Conservation (phyloP, 75 land plant species). For the Pseudotsuga menziesii region DNA sequence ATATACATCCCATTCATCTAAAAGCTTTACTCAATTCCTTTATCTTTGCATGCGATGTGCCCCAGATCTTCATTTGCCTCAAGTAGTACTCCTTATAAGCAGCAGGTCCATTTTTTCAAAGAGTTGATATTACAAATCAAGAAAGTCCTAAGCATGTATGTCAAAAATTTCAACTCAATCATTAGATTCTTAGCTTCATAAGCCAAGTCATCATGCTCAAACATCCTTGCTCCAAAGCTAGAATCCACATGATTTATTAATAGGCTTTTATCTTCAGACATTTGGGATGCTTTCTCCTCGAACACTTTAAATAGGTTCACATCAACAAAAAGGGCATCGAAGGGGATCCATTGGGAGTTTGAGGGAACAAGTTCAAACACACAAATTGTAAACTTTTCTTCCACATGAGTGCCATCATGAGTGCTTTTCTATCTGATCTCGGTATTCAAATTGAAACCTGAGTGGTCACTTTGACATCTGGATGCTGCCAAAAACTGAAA, state of each 20-base stretch:
- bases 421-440: too few relatives aligned
- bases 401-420: too few relatives aligned
- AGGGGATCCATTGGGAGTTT: too few relatives aligned
- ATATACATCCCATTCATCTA: constrained; percentile 88
- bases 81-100: constrained; percentile 81
- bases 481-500: too few relatives aligned
- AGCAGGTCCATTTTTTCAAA: constrained; percentile 69
- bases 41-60: constrained; percentile 77
- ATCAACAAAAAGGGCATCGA: too few relatives aligned
- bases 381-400: too few relatives aligned
- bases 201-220: constrained; percentile 46
- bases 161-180: constrained; percentile 92
- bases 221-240: constrained; percentile 17
- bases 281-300: constrained; percentile 46
- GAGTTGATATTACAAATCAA: constrained; percentile 85
- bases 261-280: constrained; percentile 23
- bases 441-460: too few relatives aligned
- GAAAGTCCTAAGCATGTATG: constrained; percentile 92
- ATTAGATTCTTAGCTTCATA: constrained; percentile 89
- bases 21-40: constrained; percentile 64
- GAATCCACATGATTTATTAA: constrained; percentile 13
- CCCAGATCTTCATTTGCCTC: constrained; percentile 97
- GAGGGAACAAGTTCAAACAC: too few relatives aligned
- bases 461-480: too few relatives aligned
- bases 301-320: too few relatives aligned